Conservation (phyloP, 2,329 filamentous ascomycete species). For the Thielaviopsis musarum region DNA sequence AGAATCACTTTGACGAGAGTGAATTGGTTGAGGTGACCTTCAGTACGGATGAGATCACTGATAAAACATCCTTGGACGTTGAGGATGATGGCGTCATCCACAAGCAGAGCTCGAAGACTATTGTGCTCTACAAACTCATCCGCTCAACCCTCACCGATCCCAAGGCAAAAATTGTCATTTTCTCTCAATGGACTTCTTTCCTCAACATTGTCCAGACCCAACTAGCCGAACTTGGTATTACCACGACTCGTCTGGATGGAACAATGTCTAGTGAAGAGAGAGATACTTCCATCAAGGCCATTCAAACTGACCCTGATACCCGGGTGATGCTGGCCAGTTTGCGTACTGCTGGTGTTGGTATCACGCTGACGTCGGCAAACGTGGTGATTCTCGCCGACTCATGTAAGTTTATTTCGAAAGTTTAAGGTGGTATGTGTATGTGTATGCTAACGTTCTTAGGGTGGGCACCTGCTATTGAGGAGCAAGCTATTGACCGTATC, state of each 20-base stretch:
- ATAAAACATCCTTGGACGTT: conserved; percentile 26
- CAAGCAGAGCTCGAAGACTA: conserved; percentile 65
- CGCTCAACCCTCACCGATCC: conserved; percentile 48
- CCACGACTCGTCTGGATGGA: conserved; percentile 61
- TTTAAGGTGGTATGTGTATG: not conserved
- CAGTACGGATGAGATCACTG: conserved; percentile 30
- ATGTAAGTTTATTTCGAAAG: conserved; percentile 28
- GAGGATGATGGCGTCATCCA: conserved; percentile 36
- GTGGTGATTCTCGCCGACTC: conserved; percentile 71
- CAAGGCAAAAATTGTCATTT: conserved; percentile 53
- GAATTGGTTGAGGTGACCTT: conserved; percentile 22
- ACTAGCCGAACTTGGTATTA: conserved; percentile 41
- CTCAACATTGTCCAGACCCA: conserved; percentile 55
- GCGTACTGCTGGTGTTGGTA: conserved; percentile 65
- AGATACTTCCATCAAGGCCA: conserved; percentile 51
- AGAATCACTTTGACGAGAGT: conserved; percentile 44
- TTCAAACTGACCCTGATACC: conserved; percentile 50
- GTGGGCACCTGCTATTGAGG: conserved; percentile 89
- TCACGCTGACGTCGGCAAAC: conserved; percentile 75
- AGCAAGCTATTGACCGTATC: conserved; percentile 78
- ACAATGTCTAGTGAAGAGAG: conserved; percentile 54
- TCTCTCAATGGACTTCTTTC: conserved; percentile 65
- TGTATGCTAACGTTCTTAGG: conserved; percentile 21
- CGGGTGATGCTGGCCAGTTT: conserved; percentile 70
- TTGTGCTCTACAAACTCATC: conserved; percentile 60